phyloP scores from a whole-genome alignment of 176 grass and related monocot species.

The Alloteropsis semialata region DNA sequence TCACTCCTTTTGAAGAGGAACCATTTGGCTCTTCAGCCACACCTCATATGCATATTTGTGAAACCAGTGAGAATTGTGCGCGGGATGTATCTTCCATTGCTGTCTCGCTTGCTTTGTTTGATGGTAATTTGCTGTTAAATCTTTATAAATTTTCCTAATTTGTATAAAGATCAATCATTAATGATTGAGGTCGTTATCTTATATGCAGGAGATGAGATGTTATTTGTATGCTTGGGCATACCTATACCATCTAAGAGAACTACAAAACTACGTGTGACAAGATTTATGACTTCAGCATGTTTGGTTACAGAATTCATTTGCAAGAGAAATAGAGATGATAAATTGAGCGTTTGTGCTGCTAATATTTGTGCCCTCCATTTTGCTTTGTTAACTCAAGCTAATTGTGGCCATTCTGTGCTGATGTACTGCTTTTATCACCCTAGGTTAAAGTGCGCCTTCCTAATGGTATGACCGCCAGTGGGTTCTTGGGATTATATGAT shows the following conservation, averaged over 20 bases:
- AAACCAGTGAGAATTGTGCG: neutral
- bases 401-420: neutral
- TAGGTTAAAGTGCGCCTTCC: slow-evolving; percentile 34
- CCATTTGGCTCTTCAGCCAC: neutral
- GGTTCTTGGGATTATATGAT: slow-evolving; percentile 30
- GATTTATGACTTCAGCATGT: slow-evolving; percentile 28
- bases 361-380: neutral
- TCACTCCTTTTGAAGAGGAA: neutral
- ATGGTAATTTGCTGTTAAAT: neutral
- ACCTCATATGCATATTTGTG: neutral
- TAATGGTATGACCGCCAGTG: neutral
- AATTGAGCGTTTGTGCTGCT: slow-evolving; percentile 5
- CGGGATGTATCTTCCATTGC: neutral
- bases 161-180: neutral
- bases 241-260: neutral
- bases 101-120: slow-evolving; percentile 18
- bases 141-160: slow-evolving; percentile 6
- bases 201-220: slow-evolving; percentile 5
- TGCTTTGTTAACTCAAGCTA: neutral
- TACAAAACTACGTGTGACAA: neutral
- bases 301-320: neutral
- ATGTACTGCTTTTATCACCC: neutral
- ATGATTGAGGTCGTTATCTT: slow-evolving; percentile 3
- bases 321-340: slow-evolving; percentile 9
- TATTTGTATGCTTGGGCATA: slow-evolving; percentile 31